These are phyloP conservation scores for Urochloa ruziziensis DNA, from an alignment of 176 grass and related monocot genomes.

Conservation along the genomic window DNA sequence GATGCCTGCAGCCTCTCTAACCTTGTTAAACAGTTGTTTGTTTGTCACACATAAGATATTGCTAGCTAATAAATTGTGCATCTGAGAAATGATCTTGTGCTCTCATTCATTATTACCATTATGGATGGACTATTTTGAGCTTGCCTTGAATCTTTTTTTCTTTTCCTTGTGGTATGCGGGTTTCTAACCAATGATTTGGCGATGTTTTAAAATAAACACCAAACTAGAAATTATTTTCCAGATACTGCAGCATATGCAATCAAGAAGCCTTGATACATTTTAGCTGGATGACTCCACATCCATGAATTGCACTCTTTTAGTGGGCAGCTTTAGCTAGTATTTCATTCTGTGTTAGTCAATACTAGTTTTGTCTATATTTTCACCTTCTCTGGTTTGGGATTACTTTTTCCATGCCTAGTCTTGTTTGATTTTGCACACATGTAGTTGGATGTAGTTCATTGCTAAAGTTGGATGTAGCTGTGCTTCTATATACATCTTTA, in stretches of 20 bases:
- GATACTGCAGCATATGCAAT: neutral
- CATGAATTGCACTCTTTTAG: neutral
- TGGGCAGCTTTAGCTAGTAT: neutral
- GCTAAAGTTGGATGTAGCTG: neutral
- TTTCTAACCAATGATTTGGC: neutral
- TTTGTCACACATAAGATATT: neutral
- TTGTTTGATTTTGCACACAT: neutral
- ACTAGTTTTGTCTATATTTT: neutral
- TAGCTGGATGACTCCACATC: neutral
- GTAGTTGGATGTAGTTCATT: neutral
- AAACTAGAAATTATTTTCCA: neutral
- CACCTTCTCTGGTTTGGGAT: neutral
- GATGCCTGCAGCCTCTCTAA: neutral
- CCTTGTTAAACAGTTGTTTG: neutral
- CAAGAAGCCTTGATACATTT: neutral
- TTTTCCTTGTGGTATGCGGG: neutral
- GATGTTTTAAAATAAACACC: neutral
- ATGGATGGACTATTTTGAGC: slow-evolving; percentile 9
- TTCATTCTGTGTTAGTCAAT: neutral
- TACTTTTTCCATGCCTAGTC: neutral
- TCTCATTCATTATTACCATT: neutral
- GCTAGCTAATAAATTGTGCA: neutral
- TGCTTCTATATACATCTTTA: neutral
- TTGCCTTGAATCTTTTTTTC: neutral
- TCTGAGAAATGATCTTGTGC: neutral